These are phyloP conservation scores for Aspergillus fischeri DNA, from an alignment of 2,329 filamentous ascomycete species.

Conservation along the genomic window DNA sequence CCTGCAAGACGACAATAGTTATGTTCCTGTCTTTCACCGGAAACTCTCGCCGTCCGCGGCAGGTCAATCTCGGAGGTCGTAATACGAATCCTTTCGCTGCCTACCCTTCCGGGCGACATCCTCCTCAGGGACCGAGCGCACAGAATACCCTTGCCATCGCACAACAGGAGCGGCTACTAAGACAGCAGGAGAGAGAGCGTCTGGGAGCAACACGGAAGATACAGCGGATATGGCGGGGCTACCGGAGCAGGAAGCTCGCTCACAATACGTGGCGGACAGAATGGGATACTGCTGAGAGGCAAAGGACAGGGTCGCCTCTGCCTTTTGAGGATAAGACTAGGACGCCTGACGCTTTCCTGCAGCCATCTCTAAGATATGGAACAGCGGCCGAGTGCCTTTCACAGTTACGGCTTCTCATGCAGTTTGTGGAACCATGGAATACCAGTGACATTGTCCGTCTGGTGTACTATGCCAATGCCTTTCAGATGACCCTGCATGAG, in stretches of 20 bases:
- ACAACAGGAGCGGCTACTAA: slow-evolving; percentile 75
- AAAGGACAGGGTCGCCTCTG: slow-evolving; percentile 28
- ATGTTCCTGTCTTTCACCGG: slow-evolving; percentile 96
- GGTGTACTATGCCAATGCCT: slow-evolving; percentile 41
- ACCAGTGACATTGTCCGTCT: slow-evolving; percentile 38
- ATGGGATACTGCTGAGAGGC: slow-evolving; percentile 59
- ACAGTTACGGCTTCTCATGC: slow-evolving; percentile 62
- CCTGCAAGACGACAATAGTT: slow-evolving; percentile 18
- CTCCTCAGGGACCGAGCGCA: slow-evolving; percentile 56
- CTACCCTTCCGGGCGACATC: slow-evolving; percentile 55
- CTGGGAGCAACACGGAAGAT: slow-evolving; percentile 69
- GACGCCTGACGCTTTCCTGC: slow-evolving; percentile 46
- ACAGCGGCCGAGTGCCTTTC: slow-evolving; percentile 39
- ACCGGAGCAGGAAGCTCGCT: slow-evolving; percentile 58
- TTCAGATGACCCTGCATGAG: slow-evolving; percentile 37
- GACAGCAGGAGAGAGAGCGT: slow-evolving; percentile 76
- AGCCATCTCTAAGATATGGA: slow-evolving; percentile 35
- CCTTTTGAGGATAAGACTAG: slow-evolving; percentile 32
- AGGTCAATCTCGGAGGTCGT: slow-evolving; percentile 90
- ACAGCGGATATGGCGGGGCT: slow-evolving; percentile 79
- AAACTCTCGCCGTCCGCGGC: slow-evolving; percentile 75
- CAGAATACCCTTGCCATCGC: slow-evolving; percentile 79
- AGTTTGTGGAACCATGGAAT: slow-evolving; percentile 57
- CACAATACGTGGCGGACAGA: slow-evolving; percentile 54
- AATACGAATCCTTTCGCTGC: slow-evolving; percentile 71